Conservation (phyloP, 2,329 filamentous ascomycete species). For the Volutella citrinella region DNA sequence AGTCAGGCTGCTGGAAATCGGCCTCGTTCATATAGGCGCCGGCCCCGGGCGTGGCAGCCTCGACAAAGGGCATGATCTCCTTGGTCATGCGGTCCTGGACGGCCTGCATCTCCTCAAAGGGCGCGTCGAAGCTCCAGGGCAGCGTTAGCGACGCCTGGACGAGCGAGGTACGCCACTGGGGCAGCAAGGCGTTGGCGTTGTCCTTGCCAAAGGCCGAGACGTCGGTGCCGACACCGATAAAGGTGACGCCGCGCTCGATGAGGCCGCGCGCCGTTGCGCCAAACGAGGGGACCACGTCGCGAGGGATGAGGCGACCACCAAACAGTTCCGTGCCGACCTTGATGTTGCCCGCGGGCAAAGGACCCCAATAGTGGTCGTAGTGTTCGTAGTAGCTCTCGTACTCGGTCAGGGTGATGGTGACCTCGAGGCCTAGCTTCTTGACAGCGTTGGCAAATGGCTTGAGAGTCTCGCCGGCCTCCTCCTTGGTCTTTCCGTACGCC, state of each 20-base stretch:
- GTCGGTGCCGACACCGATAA: conserved; percentile 26
- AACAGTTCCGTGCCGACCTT: conserved; percentile 26
- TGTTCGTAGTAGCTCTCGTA: conserved; percentile 36
- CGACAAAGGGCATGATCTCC: conserved; percentile 23
- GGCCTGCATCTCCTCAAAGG: conserved; percentile 27
- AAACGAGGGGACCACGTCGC: conserved; percentile 26
- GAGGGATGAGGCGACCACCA: conserved; percentile 42
- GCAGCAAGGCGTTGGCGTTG: conserved; percentile 35
- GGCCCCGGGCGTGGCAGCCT: conserved; percentile 36
- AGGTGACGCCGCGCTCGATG: conserved; percentile 20
- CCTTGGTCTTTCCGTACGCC: conserved; percentile 42
- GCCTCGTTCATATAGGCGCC: conserved; percentile 52
- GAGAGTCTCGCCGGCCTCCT: conserved; percentile 43
- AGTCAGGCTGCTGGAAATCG: conserved; percentile 42
- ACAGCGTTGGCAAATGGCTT: conserved; percentile 19
- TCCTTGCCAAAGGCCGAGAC: conserved; percentile 24
- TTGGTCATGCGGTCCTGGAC: conserved; percentile 29
- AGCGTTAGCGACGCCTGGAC: conserved; percentile 18
- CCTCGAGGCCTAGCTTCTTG: conserved; percentile 10
- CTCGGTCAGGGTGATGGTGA: conserved; percentile 15
- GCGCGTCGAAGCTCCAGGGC: conserved; percentile 23
- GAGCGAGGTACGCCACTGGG: conserved; percentile 37
- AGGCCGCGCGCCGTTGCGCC: conserved; percentile 10
- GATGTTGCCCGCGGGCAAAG: conserved; percentile 36
- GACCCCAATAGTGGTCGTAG: conserved; percentile 39